phyloP scores from a whole-genome alignment of 345 rosid species.

The Salix exigua region DNA sequence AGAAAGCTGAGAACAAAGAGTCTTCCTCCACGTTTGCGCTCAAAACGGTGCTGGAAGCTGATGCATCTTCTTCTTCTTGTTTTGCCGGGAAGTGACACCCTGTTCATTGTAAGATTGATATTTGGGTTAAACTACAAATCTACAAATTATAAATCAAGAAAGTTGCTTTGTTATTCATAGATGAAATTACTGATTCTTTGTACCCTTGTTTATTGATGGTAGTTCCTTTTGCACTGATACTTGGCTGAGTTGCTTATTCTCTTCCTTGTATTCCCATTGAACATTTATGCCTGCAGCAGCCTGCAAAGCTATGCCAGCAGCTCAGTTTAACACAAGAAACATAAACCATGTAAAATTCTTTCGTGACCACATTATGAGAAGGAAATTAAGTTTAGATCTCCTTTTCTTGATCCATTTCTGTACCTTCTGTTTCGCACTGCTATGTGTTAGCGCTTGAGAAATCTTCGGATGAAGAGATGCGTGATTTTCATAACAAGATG shows the following conservation, averaged over 20 bases:
- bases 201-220: conserved; percentile 19
- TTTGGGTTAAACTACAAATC: neutral
- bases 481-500: neutral
- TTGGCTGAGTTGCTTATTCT: conserved; percentile 9
- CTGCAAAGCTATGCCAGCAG: conserved; percentile 14
- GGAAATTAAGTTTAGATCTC: neutral
- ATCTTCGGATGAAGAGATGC: neutral
- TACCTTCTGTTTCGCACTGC: conserved; percentile 27
- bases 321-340: neutral
- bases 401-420: neutral
- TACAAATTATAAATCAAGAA: neutral
- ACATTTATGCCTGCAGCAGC: neutral
- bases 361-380: neutral
- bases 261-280: conserved; percentile 10
- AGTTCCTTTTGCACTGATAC: conserved; percentile 6
- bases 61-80: conserved; percentile 12
- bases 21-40: conserved; percentile 1
- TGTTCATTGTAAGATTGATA: neutral
- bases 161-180: neutral
- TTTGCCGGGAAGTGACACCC: neutral
- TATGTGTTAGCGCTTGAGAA: conserved; percentile 7
- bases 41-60: conserved; percentile 11
- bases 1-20: conserved; percentile 12
- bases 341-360: neutral
- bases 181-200: neutral